Percentiles rank a stretch among this genome's conserved stretches.
These are phyloP conservation scores for Avena sativa DNA, from an alignment of 176 grass and related monocot species.

Conservation along the genomic window DNA sequence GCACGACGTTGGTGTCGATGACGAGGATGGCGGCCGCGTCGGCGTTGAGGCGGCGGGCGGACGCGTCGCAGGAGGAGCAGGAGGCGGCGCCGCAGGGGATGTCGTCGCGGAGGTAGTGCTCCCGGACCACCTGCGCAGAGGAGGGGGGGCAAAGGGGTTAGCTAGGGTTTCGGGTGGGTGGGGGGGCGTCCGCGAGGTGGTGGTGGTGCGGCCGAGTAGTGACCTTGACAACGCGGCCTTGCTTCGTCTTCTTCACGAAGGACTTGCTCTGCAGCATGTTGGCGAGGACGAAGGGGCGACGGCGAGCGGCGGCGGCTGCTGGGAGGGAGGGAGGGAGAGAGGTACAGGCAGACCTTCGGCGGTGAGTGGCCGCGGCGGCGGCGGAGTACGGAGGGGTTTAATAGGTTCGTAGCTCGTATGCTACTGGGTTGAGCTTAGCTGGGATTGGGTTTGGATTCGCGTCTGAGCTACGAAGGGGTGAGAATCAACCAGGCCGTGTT, in stretches of 20 bases:
- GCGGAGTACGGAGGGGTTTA: constrained; percentile 16
- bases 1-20: constrained; percentile 94
- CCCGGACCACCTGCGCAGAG: constrained; percentile 72
- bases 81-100: constrained; percentile 78
- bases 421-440: neutral
- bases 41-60: constrained; percentile 54
- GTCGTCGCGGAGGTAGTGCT: constrained; percentile 97
- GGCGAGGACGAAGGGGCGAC: neutral
- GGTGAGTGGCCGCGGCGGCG: neutral
- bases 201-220: neutral
- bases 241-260: constrained; percentile 96
- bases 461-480: neutral
- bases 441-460: neutral
- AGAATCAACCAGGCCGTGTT: too few species aligned
- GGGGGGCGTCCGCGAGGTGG: neutral
- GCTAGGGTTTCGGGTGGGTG: constrained; percentile 46
- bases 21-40: constrained; percentile 75
- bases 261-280: constrained; percentile 96
- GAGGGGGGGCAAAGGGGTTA: constrained; percentile 26
- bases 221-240: constrained; percentile 89
- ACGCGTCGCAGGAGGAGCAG: constrained; percentile 67
- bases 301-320: neutral
- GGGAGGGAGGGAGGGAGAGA: neutral
- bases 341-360: constrained; percentile 21
- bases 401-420: neutral